Conservation (phyloP, 192 early-diverging fungal species). For the Coemansia sp. region DNA sequence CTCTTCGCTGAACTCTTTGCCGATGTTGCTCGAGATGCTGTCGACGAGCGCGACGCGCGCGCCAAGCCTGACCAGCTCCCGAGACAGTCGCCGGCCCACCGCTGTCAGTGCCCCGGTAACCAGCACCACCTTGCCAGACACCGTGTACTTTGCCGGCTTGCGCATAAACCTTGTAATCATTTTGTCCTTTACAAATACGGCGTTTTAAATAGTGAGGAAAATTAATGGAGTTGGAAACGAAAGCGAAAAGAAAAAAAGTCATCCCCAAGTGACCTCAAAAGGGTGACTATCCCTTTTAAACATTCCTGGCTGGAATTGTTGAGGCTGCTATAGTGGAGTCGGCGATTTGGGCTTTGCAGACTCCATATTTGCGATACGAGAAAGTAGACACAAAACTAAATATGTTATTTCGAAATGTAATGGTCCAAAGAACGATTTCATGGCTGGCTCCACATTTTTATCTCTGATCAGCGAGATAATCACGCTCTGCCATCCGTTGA, state of each 20-base stretch:
- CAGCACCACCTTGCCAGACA: conserved; percentile 21
- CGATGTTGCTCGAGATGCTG: conserved; percentile 5
- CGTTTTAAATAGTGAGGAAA: background rate
- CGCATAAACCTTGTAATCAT: conserved; percentile 3
- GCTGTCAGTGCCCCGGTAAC: conserved; percentile 41
- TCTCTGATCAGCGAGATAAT: too few species aligned
- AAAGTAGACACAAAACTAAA: too few species aligned
- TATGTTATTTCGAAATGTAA: too few species aligned
- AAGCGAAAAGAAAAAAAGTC: background rate
- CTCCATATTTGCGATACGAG: too few species aligned
- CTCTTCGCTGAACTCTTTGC: background rate
- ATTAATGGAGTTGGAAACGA: background rate
- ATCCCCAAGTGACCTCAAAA: too few species aligned
- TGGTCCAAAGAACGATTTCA: too few species aligned
- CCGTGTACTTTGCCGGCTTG: background rate
- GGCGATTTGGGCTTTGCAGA: too few species aligned
- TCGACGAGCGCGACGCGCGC: conserved; percentile 32
- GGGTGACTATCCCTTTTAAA: too few species aligned
- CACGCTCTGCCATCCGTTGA: too few species aligned
- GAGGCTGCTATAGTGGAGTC: too few species aligned
- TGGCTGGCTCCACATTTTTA: too few species aligned
- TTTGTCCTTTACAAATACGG: background rate
- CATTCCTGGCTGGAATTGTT: too few species aligned
- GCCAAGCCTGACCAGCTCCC: conserved; percentile 10
- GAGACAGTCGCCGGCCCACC: conserved; percentile 24